Evolutionary conservation across 2,329 filamentous ascomycete species (phyloP).

Genomic region (Lecanosticta acicola): DNA sequence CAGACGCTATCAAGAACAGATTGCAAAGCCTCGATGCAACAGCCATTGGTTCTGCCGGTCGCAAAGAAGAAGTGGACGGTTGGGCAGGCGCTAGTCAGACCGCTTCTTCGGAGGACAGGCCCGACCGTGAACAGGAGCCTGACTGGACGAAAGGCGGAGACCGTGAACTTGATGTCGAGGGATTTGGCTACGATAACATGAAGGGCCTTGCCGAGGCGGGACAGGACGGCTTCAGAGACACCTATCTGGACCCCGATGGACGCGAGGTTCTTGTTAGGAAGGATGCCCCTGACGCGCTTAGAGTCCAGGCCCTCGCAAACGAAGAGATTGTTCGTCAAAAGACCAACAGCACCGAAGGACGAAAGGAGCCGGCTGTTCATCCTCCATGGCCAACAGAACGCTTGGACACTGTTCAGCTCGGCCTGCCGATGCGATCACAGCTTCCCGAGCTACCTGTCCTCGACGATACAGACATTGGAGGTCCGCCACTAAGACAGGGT

Average conservation of each 20-base stretch:
- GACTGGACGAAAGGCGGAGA: conserved; percentile 12
- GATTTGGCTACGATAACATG: conserved; percentile 72
- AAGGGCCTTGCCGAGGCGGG: conserved; percentile 35
- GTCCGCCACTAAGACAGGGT: conserved; percentile 58
- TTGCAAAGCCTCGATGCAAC: conserved; percentile 23
- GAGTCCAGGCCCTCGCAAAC: conserved; percentile 37
- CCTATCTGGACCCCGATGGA: conserved; percentile 52
- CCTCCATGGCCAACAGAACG: conserved; percentile 38
- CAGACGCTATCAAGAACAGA: conserved; percentile 18
- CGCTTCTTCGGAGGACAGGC: conserved; percentile 10
- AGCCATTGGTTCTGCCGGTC: conserved; percentile 10
- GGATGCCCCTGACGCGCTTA: conserved; percentile 59
- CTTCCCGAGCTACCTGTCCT: conserved; percentile 62
- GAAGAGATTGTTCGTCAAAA: conserved; percentile 29
- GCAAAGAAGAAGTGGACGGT: conserved; percentile 11
- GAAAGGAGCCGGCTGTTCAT: conserved; percentile 28
- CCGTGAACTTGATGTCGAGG: conserved; percentile 70
- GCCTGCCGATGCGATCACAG: conserved; percentile 62
- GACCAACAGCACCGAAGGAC: conserved; percentile 29
- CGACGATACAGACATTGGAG: conserved; percentile 79
- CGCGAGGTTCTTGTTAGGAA: conserved; percentile 67
- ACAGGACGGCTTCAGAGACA: conserved; percentile 34
- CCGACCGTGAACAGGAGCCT: conserved; percentile 5
- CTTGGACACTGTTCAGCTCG: conserved; percentile 61
- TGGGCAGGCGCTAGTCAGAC: conserved; percentile 15